Base-by-base conservation (phyloP, 2,329 filamentous ascomycete species). In the Colletotrichum sp. region DNA sequence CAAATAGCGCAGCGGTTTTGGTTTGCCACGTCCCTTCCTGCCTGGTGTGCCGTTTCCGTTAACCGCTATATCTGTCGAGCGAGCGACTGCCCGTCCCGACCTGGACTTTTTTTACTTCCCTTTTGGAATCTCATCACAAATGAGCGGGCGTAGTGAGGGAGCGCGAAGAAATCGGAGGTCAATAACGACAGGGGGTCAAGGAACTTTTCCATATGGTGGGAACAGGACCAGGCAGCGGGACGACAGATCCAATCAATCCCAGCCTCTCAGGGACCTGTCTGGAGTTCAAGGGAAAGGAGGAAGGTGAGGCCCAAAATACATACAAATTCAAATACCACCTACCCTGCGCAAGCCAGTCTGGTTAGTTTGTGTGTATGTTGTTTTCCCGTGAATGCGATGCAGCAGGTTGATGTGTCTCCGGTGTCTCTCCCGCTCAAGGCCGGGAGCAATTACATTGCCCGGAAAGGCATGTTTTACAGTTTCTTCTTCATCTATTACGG, bases 401-500 rank as follows among this genome's bases (percentile, higher is more conserved):
- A n/a, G 66, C 66, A n/a, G 66, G 18, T 52, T 39, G 59, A 52
- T 30, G 60, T 36, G 65, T 68, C 13, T 28, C 28, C 30, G 57
- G 30, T 28, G 69, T 49, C 49, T 55, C n/a, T 49, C 21, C 10
- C 39, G 21, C 30, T 62, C 21, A 36, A 28, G 39, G 24, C 39
- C 49, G 32, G 36, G 28, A 36, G n/a, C 34, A 52, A 60, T 21
- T 26, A 30, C 12, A 63, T 44, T 32, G 65, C 30, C 39, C 18
- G 52, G 52, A 44, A 18, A 49, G 6, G 44, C 24, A 49, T 73
- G 73, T 65, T 72, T 65, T 52, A 73, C 28, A 76, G 64, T 76
- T 74, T 76, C 59, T 72, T 68, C 49, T 73, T 73, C 63, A 60
- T 73, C 26, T 52, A 73, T 65, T 62, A 73, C 70, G 74, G 57